Conservation (phyloP, 192 early-diverging fungal genomes). For the Mortierella claussenii region DNA sequence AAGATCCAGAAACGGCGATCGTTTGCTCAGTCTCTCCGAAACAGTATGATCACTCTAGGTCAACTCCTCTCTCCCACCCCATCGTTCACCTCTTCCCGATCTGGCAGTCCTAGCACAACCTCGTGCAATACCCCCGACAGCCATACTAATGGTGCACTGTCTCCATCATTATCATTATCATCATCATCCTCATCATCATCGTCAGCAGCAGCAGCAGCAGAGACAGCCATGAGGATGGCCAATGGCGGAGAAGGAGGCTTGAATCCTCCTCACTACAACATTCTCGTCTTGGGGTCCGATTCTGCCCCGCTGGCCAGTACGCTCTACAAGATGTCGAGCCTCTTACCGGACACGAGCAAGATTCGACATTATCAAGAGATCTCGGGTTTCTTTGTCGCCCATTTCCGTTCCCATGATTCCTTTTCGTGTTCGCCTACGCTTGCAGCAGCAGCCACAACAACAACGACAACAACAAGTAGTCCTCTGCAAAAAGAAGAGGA, state of each 20-base stretch:
- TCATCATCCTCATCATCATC: not conserved
- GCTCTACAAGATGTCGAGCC: conserved; percentile 50
- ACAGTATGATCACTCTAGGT: conserved; percentile 23
- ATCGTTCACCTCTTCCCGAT: not conserved
- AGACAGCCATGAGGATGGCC: not conserved
- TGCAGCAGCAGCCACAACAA: not conserved
- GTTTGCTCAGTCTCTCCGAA: conserved; percentile 38
- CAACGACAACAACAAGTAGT: not conserved
- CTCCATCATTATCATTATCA: too few species aligned
- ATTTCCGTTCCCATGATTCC: conserved; percentile 32
- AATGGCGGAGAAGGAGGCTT: not conserved
- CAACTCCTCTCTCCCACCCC: conserved; percentile 27
- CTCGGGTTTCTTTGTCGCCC: conserved; percentile 50
- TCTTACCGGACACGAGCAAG: conserved; percentile 28
- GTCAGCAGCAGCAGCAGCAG: not conserved
- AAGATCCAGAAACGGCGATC: conserved; percentile 41
- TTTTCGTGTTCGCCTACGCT: conserved; percentile 20
- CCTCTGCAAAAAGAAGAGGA: not conserved
- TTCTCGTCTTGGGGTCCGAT: conserved; percentile 44
- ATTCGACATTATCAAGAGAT: conserved; percentile 52
- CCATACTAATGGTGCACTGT: too few species aligned
- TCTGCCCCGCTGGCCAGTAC: conserved; percentile 47
- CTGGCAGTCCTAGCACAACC: not conserved
- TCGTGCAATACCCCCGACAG: too few species aligned
- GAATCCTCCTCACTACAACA: conserved; percentile 38